These are phyloP conservation scores for Aspergillus thermomutatus DNA, from an alignment of 2,329 filamentous ascomycete genomes.

Conservation along the genomic window DNA sequence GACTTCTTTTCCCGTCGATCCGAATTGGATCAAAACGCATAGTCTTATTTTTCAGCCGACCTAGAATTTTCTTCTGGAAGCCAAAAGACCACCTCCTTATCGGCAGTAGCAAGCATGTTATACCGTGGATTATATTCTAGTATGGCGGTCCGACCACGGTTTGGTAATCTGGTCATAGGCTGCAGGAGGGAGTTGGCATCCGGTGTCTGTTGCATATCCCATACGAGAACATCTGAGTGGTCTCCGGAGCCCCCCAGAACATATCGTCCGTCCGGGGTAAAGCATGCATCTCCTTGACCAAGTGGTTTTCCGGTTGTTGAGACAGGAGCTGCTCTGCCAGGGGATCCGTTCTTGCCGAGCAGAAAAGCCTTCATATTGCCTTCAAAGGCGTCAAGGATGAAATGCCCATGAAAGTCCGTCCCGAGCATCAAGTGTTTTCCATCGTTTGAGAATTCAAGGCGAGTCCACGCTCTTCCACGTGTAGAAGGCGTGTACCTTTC, in stretches of 20 bases:
- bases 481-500: constrained; percentile 52
- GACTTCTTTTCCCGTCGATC: neutral
- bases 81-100: constrained; percentile 80
- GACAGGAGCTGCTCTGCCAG: constrained; percentile 48
- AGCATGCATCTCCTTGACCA: constrained; percentile 73
- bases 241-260: constrained; percentile 74
- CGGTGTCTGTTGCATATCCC: constrained; percentile 68
- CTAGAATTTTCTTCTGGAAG: constrained; percentile 59
- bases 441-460: constrained; percentile 93
- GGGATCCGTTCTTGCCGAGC: constrained; percentile 45
- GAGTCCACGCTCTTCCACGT: constrained; percentile 66
- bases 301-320: constrained; percentile 54
- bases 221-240: constrained; percentile 72
- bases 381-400: constrained; percentile 88
- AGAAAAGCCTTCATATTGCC: constrained; percentile 75
- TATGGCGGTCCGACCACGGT: constrained; percentile 63
- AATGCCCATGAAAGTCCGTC: constrained; percentile 81
- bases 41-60: constrained; percentile 30
- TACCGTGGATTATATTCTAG: constrained; percentile 86
- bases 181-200: constrained; percentile 53
- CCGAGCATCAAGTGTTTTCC: constrained; percentile 82
- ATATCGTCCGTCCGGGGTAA: constrained; percentile 84
- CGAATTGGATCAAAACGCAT: neutral
- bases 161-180: constrained; percentile 38
- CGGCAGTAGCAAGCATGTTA: constrained; percentile 87